Conservation (phyloP, 2,329 filamentous ascomycete species). For the Chalaropsis ovoidea region DNA sequence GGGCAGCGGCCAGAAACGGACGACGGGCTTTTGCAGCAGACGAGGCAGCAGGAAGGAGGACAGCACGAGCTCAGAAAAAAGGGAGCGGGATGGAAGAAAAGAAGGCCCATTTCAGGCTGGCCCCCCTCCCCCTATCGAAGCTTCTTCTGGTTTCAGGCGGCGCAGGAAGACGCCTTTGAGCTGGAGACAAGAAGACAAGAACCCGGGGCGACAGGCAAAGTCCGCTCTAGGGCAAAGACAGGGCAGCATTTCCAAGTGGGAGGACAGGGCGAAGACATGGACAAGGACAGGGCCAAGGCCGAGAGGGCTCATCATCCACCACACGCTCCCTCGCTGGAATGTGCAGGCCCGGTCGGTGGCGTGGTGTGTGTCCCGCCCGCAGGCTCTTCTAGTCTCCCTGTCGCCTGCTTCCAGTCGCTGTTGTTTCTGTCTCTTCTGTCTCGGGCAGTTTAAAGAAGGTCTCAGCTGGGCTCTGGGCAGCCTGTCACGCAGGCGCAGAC, state of each 20-base stretch:
- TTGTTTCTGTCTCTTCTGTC: constrained; percentile 15
- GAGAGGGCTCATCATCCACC: too few species aligned
- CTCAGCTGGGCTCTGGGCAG: not conserved
- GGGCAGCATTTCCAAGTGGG: constrained; percentile 1
- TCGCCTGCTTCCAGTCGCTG: not conserved
- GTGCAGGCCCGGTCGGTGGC: not conserved
- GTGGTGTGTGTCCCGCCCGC: too few species aligned
- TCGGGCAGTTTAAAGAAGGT: not conserved
- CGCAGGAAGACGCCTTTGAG: not conserved
- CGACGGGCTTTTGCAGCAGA: too few species aligned
- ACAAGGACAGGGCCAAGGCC: too few species aligned
- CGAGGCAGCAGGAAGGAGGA: too few species aligned
- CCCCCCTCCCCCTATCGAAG: not conserved
- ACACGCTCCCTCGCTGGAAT: too few species aligned
- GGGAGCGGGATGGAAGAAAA: not conserved
- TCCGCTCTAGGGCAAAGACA: not conserved
- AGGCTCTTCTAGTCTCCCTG: not conserved
- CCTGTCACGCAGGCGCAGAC: not conserved
- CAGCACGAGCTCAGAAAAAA: not conserved
- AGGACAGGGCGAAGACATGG: not conserved
- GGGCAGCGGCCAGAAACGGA: not conserved
- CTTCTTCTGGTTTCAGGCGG: not conserved
- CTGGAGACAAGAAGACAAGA: too few species aligned
- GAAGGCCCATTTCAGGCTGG: not conserved
- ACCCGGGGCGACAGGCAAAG: not conserved